These are phyloP conservation scores for Diddensiella caesifluorescens DNA, from an alignment of 805 yeast species.

Conservation along the genomic window DNA sequence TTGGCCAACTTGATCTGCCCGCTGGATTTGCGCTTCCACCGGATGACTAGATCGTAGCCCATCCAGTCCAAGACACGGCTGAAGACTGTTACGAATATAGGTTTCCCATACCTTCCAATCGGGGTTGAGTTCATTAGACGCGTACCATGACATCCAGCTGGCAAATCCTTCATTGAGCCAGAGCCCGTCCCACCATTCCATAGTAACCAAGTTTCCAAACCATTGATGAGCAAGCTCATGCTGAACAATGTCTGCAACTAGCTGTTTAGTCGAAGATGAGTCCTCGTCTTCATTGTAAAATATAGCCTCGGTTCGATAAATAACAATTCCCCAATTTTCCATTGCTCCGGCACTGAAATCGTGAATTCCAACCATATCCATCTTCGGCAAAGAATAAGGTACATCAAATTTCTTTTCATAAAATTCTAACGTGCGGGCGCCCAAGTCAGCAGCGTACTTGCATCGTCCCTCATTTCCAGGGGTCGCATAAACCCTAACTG, in stretches of 20 bases:
- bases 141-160: slow-evolving; percentile 73
- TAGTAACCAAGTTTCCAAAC: slow-evolving; percentile 85
- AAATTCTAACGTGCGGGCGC: slow-evolving; percentile 59
- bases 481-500: slow-evolving; percentile 65
- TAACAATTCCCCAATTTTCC: slow-evolving; percentile 88
- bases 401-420: slow-evolving; percentile 63
- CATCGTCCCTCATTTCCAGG: slow-evolving; percentile 62
- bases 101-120: slow-evolving; percentile 78
- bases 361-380: slow-evolving; percentile 75
- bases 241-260: slow-evolving; percentile 74
- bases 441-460: slow-evolving; percentile 55
- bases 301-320: slow-evolving; percentile 56
- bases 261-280: slow-evolving; percentile 52
- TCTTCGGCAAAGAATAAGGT: slow-evolving; percentile 73
- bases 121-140: slow-evolving; percentile 68
- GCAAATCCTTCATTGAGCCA: slow-evolving; percentile 92
- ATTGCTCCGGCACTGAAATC: slow-evolving; percentile 79
- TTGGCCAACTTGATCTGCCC: slow-evolving; percentile 75
- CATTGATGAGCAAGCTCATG: slow-evolving; percentile 90
- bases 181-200: slow-evolving; percentile 91
- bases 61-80: slow-evolving; percentile 69
- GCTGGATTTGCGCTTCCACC: slow-evolving; percentile 71
- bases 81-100: slow-evolving; percentile 72
- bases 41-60: slow-evolving; percentile 71
- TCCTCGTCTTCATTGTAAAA: slow-evolving; percentile 68